Evolutionary conservation across 2,329 filamentous ascomycete species (phyloP).

Genomic region (Coniella lustricola): DNA sequence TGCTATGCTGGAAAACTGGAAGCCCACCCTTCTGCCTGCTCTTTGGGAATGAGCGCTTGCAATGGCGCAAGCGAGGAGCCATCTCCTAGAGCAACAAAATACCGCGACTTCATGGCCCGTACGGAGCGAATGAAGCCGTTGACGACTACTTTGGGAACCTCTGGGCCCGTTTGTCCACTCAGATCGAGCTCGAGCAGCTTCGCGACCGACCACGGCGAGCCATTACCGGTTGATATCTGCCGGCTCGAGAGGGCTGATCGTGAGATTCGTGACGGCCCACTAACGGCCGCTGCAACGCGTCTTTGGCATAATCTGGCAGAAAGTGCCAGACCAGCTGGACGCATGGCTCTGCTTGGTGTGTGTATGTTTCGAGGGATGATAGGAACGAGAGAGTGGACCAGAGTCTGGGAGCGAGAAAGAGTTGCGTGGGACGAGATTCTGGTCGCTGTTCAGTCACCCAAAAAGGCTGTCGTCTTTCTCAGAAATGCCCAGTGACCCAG

Average conservation of each 20-base stretch:
- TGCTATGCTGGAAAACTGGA: constrained; percentile 17
- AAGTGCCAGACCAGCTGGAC: constrained; percentile 5
- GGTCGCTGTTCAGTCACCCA: no score
- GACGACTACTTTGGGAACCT: constrained; percentile 49
- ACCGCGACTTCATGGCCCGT: constrained; percentile 74
- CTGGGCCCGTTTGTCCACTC: constrained; percentile 33
- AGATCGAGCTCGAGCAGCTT: constrained; percentile 41
- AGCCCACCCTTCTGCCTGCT: constrained; percentile 62
- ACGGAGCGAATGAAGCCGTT: constrained; percentile 79
- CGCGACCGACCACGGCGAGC: constrained; percentile 41
- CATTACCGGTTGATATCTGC: constrained; percentile 19
- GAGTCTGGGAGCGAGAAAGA: no score
- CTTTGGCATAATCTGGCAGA: constrained; percentile 9
- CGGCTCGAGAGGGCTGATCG: constrained; percentile 5
- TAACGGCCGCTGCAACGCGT: not conserved
- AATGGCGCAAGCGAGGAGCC: constrained; percentile 73
- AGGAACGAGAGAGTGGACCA: not conserved
- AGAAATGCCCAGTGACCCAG: no score
- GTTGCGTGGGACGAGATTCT: no score
- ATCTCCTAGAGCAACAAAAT: constrained; percentile 81
- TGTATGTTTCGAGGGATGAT: not conserved
- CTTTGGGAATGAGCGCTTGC: constrained; percentile 72
- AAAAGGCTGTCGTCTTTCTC: no score
- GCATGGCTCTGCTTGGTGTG: constrained; percentile 8
- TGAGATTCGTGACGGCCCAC: not conserved